Evolutionary conservation across 306 rosid genomes (phyloP).

Genomic region (Vigna hirtella): DNA sequence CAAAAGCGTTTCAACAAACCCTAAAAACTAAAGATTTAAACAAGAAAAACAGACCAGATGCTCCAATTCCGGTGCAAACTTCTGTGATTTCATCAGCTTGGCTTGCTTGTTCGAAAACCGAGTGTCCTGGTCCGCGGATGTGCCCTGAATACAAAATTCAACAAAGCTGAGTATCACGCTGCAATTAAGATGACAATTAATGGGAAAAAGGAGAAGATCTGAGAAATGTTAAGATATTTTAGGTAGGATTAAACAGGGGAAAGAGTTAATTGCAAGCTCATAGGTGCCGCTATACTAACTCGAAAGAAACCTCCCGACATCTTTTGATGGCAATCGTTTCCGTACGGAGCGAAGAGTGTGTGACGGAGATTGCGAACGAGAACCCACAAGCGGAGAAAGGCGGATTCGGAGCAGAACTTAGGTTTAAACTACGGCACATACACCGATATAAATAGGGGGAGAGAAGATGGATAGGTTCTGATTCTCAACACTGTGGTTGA

Average conservation of each 20-base stretch:
- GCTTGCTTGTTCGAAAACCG: slow-evolving; percentile 98
- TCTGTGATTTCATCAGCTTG: slow-evolving; percentile 91
- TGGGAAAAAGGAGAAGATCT: slow-evolving; percentile 33
- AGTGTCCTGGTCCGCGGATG: slow-evolving; percentile 97
- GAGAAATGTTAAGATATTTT: slow-evolving; percentile 31
- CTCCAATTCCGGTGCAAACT: slow-evolving; percentile 93
- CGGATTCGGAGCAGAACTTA: slow-evolving; percentile 19
- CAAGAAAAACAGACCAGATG: slow-evolving; percentile 72
- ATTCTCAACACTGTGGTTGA: background rate
- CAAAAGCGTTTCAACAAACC: background rate
- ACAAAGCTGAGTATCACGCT: background rate
- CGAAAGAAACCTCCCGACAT: slow-evolving; percentile 99
- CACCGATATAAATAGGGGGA: background rate
- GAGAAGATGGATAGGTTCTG: background rate
- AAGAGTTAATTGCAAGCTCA: background rate
- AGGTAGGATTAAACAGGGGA: background rate
- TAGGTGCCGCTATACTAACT: slow-evolving; percentile 49
- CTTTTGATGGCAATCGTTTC: slow-evolving; percentile 56
- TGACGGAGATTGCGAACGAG: slow-evolving; percentile 41
- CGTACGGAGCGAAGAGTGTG: slow-evolving; percentile 39
- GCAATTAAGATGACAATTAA: slow-evolving; percentile 7
- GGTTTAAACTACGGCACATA: slow-evolving; percentile 4
- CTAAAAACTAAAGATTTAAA: background rate
- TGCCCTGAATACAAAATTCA: slow-evolving; percentile 67
- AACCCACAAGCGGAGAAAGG: slow-evolving; percentile 6